These are phyloP conservation scores for Passiflora organensis DNA, from an alignment of 345 rosid species.

Conservation along the genomic window DNA sequence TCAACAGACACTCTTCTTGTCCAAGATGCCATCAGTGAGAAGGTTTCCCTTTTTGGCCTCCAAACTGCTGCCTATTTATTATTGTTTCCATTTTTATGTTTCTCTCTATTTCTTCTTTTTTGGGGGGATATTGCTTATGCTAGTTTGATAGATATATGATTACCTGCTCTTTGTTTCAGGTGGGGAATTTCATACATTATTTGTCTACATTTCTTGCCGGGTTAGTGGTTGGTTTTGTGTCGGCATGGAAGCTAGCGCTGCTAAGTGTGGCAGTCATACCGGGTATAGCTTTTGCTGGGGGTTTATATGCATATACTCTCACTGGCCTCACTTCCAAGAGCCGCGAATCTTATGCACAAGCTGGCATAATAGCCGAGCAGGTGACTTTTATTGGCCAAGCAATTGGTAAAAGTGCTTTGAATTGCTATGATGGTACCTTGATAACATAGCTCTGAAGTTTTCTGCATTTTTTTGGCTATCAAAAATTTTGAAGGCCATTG, in stretches of 20 bases:
- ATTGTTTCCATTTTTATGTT: not conserved
- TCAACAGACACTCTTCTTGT: slow-evolving; percentile 98
- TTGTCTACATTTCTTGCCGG: slow-evolving; percentile 97
- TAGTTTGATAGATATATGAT: not conserved
- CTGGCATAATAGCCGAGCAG: slow-evolving; percentile 97
- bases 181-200: slow-evolving; percentile 95
- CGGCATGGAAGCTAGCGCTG: slow-evolving; percentile 96
- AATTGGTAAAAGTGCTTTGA: not conserved
- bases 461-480: slow-evolving; percentile 2
- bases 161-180: slow-evolving; percentile 34
- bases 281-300: slow-evolving; percentile 98
- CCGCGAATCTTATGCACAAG: slow-evolving; percentile 95
- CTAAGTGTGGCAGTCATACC: slow-evolving; percentile 96
- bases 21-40: slow-evolving; percentile 99
- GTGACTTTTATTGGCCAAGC: slow-evolving; percentile 32
- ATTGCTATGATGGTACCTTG: no score
- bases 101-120: not conserved
- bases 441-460: not conserved
- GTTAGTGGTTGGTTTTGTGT: slow-evolving; percentile 94
- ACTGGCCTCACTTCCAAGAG: slow-evolving; percentile 97
- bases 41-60: slow-evolving; percentile 36
- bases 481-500: slow-evolving; percentile 61
- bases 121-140: not conserved
- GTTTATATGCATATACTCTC: slow-evolving; percentile 91
- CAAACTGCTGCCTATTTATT: not conserved